Conservation (phyloP, 306 rosid genomes). For the apple (Malus domestica) region DNA sequence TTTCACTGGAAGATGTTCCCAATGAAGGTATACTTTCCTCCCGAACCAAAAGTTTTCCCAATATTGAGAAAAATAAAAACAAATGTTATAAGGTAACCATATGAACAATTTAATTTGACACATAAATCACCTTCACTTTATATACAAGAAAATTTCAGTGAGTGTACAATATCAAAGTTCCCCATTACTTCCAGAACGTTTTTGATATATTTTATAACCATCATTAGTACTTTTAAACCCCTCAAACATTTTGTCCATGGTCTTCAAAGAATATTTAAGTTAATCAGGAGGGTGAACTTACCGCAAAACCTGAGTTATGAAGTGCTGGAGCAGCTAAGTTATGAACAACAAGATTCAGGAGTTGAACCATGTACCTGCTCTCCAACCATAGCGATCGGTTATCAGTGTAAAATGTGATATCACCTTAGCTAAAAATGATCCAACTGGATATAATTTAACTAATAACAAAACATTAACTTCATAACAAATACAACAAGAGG, state of each 20-base stretch:
- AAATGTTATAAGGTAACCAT: neutral
- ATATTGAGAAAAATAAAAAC: neutral
- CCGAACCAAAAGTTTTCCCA: neutral
- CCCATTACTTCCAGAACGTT: neutral
- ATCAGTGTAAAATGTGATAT: slow-evolving; percentile 21
- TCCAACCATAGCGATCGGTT: slow-evolving; percentile 18
- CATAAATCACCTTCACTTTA: neutral
- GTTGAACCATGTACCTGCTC: slow-evolving; percentile 93
- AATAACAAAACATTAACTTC: neutral
- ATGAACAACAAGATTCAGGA: slow-evolving; percentile 77
- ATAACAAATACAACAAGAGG: neutral
- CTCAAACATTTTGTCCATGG: neutral
- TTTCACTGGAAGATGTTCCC: neutral
- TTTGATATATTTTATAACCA: neutral
- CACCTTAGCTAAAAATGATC: neutral
- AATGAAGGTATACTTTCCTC: neutral
- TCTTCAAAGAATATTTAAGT: neutral
- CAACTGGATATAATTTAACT: neutral
- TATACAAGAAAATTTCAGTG: neutral
- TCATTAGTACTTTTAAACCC: neutral
- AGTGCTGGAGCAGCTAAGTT: slow-evolving; percentile 91
- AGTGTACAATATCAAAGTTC: neutral
- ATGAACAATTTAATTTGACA: neutral
- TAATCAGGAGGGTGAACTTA: slow-evolving; percentile 34
- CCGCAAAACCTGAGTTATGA: slow-evolving; percentile 98